Evolutionary conservation across 2,329 filamentous ascomycete species (phyloP).

Genomic region (Cladophialophora chaetospira): DNA sequence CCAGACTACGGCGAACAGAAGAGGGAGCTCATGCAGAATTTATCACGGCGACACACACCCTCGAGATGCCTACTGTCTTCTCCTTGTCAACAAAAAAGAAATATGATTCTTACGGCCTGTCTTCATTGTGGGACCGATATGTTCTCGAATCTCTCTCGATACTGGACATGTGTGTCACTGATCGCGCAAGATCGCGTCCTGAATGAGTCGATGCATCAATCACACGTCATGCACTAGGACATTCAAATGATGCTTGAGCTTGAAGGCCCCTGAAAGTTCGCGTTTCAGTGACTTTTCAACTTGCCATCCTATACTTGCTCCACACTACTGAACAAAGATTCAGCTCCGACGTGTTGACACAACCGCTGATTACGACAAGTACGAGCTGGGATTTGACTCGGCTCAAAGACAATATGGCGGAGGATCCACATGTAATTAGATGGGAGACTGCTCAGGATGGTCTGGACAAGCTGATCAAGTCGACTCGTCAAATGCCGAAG

Average conservation of each 20-base stretch:
- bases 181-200: not conserved
- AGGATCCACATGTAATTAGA: slow-evolving; percentile 38
- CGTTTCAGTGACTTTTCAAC: no score
- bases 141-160: not conserved
- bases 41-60: no score
- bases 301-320: no score
- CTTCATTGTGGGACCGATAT: not conserved
- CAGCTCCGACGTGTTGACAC: no score
- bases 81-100: not conserved
- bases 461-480: slow-evolving; percentile 54
- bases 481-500: slow-evolving; percentile 49
- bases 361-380: no score
- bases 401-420: not conserved
- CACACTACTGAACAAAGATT: no score
- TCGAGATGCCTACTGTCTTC: not conserved
- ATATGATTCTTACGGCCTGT: no score
- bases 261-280: no score
- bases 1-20: not conserved
- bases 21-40: no score
- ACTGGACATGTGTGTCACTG: not conserved
- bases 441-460: slow-evolving; percentile 61
- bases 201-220: not conserved
- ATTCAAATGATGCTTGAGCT: no score
- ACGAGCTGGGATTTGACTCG: not conserved
- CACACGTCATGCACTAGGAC: not conserved